These are phyloP conservation scores for Cystoderma amianthinum DNA, from an alignment of 768 basidiomycete species.

Conservation along the genomic window DNA sequence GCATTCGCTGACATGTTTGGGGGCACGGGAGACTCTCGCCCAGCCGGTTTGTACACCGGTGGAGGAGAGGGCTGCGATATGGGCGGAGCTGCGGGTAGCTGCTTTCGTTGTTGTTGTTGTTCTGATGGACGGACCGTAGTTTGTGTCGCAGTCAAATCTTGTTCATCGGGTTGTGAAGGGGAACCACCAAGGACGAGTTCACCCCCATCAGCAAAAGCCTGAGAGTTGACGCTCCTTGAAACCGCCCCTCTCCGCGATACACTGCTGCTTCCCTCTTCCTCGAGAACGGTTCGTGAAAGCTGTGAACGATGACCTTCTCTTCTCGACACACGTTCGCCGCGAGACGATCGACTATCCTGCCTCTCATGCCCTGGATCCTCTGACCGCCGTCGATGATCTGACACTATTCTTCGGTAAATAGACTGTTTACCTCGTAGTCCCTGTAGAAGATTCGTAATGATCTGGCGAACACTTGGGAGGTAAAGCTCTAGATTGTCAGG, in stretches of 20 bases:
- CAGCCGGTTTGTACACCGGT: constrained; percentile 8
- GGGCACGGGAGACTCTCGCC: constrained; percentile 2
- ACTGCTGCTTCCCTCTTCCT: constrained; percentile 30
- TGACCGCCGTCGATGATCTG: constrained; percentile 52
- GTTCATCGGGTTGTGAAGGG: constrained; percentile 25
- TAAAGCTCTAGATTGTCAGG: constrained; percentile 81
- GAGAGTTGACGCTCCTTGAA: constrained; percentile 21
- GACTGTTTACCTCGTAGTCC: constrained; percentile 92
- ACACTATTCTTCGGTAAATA: constrained; percentile 70
- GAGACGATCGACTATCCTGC: constrained; percentile 54
- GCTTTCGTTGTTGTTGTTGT: constrained; percentile 12
- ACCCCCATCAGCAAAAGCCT: constrained; percentile 16
- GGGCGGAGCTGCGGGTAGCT: constrained; percentile 8
- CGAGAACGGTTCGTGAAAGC: constrained; percentile 31
- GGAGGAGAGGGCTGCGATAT: constrained; percentile 12
- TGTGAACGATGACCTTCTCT: constrained; percentile 43
- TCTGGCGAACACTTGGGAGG: constrained; percentile 84
- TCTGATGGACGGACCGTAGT: constrained; percentile 4
- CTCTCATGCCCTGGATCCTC: constrained; percentile 42
- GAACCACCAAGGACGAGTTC: constrained; percentile 47
- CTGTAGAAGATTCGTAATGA: constrained; percentile 89
- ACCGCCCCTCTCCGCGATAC: constrained; percentile 29
- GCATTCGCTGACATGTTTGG: constrained; percentile 1
- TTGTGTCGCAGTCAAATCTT: constrained; percentile 18
- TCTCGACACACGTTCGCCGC: constrained; percentile 33